Evolutionary conservation across 257 asterid genomes (phyloP).

Genomic region (Solanum ossicruentum): DNA sequence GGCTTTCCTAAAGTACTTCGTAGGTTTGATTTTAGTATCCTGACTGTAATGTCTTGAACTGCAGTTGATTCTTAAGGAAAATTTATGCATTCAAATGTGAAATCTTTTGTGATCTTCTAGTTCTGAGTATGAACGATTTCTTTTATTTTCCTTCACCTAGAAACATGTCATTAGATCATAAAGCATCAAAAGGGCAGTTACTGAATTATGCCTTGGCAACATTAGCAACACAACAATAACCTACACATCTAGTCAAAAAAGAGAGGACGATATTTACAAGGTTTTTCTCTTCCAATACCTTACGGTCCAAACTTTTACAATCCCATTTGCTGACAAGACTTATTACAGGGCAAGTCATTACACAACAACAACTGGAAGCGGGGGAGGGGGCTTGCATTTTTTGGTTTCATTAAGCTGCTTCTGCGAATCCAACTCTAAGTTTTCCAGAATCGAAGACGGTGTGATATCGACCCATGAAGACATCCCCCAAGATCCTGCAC

Average conservation of each 20-base stretch:
- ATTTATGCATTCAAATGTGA: background rate
- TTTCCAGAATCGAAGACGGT: constrained; percentile 73
- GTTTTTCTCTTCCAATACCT: background rate
- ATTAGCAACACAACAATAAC: constrained; percentile 6
- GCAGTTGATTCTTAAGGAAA: background rate
- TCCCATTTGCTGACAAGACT: background rate
- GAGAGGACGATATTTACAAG: background rate
- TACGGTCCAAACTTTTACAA: background rate
- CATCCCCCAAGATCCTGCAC: constrained; percentile 90
- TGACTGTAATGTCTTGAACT: background rate
- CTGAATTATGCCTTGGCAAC: background rate
- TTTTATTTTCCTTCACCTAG: background rate
- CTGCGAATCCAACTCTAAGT: constrained; percentile 82
- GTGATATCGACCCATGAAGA: constrained; percentile 94
- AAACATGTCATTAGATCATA: background rate
- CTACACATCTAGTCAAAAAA: background rate
- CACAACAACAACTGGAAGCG: background rate
- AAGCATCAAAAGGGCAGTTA: background rate
- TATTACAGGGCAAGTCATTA: background rate
- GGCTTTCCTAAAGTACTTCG: background rate
- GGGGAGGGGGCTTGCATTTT: background rate
- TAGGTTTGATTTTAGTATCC: background rate
- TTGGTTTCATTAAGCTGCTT: constrained; percentile 54
- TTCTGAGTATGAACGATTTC: background rate
- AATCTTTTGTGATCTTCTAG: background rate